Evolutionary conservation across 768 basidiomycete genomes (phyloP).

Genomic region (Tricholoma bakamatsutake): DNA sequence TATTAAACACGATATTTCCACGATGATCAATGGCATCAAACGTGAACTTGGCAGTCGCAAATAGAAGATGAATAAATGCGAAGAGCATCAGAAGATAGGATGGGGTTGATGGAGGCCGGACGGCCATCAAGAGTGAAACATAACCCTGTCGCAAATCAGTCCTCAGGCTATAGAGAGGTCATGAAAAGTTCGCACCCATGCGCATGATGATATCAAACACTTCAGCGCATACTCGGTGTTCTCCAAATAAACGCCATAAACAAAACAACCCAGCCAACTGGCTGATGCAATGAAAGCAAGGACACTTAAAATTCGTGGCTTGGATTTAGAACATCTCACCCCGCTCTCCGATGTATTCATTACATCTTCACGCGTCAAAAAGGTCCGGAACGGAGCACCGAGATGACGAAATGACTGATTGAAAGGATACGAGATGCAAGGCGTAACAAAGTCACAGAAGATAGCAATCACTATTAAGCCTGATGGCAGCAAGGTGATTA

Average conservation of each 20-base stretch:
- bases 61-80: slow-evolving; percentile 30
- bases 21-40: slow-evolving; percentile 20
- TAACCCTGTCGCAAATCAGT: slow-evolving; percentile 31
- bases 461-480: slow-evolving; percentile 25
- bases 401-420: slow-evolving; percentile 16
- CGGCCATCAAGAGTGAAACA: slow-evolving; percentile 30
- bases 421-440: slow-evolving; percentile 23
- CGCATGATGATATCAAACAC: slow-evolving; percentile 29
- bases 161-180: not conserved
- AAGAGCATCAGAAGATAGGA: slow-evolving; percentile 47
- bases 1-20: slow-evolving; percentile 10
- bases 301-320: slow-evolving; percentile 26
- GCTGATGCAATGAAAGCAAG: slow-evolving; percentile 34
- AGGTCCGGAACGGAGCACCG: slow-evolving; percentile 43
- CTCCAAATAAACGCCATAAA: slow-evolving; percentile 25
- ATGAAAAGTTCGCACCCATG: slow-evolving; percentile 42
- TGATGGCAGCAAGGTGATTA: slow-evolving; percentile 17
- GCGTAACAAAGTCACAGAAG: slow-evolving; percentile 22
- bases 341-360: slow-evolving; percentile 30
- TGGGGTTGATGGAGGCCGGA: slow-evolving; percentile 41
- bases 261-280: slow-evolving; percentile 38
- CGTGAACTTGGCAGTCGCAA: slow-evolving; percentile 31
- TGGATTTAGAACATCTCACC: slow-evolving; percentile 21
- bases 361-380: slow-evolving; percentile 47
- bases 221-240: slow-evolving; percentile 17